Percentiles rank a stretch among this genome's conserved stretches.
phyloP scores from a whole-genome alignment of 208 protist genomes.

The Leishmania guyanensis region DNA sequence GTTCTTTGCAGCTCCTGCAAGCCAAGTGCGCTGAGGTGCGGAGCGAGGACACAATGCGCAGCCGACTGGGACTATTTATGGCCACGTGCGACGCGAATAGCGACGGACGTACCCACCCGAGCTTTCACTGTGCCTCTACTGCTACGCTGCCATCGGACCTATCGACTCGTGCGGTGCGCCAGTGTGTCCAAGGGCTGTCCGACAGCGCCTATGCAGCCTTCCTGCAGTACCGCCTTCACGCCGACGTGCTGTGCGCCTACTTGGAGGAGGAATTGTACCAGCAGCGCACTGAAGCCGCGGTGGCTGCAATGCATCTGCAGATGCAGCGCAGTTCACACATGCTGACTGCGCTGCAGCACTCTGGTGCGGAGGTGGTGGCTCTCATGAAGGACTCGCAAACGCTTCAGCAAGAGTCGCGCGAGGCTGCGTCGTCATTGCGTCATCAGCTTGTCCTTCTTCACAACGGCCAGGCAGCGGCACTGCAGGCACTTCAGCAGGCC shows the following conservation, averaged over 20 bases:
- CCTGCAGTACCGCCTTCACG: conserved; percentile 87
- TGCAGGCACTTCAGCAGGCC: conserved; percentile 33
- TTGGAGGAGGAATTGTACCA: conserved; percentile 88
- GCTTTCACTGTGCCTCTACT: conserved; percentile 34
- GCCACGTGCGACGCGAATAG: conserved; percentile 72
- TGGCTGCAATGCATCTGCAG: conserved; percentile 55
- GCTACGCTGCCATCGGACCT: conserved; percentile 2
- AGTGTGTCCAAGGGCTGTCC: conserved; percentile 60
- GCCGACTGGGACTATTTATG: conserved; percentile 73
- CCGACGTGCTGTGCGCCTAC: conserved; percentile 80
- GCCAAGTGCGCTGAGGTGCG: conserved; percentile 48
- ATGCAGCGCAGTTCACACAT: conserved; percentile 36
- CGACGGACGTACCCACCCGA: conserved; percentile 50
- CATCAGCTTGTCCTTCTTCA: conserved; percentile 41
- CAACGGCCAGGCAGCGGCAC: conserved; percentile 37
- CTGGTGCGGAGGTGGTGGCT: conserved; percentile 33
- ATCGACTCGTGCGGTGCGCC: conserved; percentile 11
- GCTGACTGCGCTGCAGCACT: conserved; percentile 37
- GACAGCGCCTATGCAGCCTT: conserved; percentile 75
- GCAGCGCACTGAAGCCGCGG: conserved; percentile 76
- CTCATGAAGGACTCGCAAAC: conserved; percentile 26
- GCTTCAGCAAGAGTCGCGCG: conserved; percentile 40
- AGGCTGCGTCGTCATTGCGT: conserved; percentile 35
- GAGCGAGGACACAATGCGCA: conserved; percentile 59
- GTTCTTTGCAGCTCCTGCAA: conserved; percentile 48